These are phyloP conservation scores for Dillenia suffruticosa DNA, from an alignment of 164 flowering plant genomes.

Conservation along the genomic window DNA sequence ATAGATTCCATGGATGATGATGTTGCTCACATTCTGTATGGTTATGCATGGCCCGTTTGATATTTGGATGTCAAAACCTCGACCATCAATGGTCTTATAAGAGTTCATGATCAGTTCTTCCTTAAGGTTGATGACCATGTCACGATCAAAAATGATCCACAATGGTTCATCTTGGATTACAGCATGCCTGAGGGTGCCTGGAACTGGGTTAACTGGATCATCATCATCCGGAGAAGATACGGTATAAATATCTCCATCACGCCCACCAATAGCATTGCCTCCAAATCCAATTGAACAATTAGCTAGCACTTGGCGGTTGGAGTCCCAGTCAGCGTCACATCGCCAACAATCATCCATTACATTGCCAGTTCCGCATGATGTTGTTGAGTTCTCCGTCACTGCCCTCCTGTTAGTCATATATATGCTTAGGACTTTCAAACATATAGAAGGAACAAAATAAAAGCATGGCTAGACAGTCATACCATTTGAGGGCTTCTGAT, in stretches of 20 bases:
- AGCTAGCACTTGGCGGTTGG: slow-evolving; percentile 26
- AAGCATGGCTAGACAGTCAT: too few relatives aligned
- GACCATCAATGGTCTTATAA: slow-evolving; percentile 39
- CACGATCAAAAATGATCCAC: slow-evolving; percentile 39
- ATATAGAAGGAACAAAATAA: not conserved
- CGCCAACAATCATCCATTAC: slow-evolving; percentile 48
- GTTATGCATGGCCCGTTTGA: slow-evolving; percentile 33
- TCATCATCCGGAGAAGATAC: slow-evolving; percentile 24
- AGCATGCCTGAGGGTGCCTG: slow-evolving; percentile 37
- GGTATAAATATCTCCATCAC: slow-evolving; percentile 27
- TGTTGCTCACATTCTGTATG: slow-evolving; percentile 25
- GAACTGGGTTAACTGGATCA: slow-evolving; percentile 24
- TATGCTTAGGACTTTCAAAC: slow-evolving; percentile 6
- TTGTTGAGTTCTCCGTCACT: not conserved
- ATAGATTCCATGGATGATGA: slow-evolving; percentile 36
- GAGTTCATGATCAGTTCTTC: slow-evolving; percentile 31
- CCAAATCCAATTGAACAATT: slow-evolving; percentile 44
- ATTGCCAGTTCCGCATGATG: slow-evolving; percentile 31
- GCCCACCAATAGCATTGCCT: slow-evolving; percentile 30
- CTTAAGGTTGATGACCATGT: slow-evolving; percentile 33
- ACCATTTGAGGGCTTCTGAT: slow-evolving; percentile 12
- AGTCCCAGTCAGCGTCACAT: slow-evolving; percentile 34
- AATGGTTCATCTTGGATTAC: slow-evolving; percentile 33
- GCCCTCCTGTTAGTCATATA: slow-evolving; percentile 1
- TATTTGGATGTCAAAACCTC: slow-evolving; percentile 29